Percentiles rank a stretch among this genome's conserved stretches.
Evolutionary conservation across 805 yeast species (phyloP).

Genomic region (Komagataella pseudopastoris): DNA sequence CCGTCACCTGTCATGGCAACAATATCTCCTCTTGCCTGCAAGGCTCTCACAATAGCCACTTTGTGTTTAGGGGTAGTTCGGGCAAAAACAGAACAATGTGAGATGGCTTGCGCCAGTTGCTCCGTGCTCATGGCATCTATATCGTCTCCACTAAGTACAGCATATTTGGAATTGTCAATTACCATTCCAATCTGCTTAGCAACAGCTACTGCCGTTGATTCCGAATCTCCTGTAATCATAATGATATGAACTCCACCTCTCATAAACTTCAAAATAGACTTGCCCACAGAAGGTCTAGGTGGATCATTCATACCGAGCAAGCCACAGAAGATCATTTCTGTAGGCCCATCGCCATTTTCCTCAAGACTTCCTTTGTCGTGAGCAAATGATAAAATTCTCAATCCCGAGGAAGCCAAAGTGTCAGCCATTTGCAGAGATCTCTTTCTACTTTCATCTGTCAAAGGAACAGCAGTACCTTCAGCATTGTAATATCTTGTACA

Average conservation of each 20-base stretch:
- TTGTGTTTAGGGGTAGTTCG: conserved; percentile 94
- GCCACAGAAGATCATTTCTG: conserved; percentile 67
- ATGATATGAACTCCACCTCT: conserved; percentile 95
- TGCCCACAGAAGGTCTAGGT: conserved; percentile 78
- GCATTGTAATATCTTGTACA: conserved; percentile 48
- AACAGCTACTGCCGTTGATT: conserved; percentile 73
- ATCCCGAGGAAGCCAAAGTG: conserved; percentile 65
- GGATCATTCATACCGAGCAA: conserved; percentile 96
- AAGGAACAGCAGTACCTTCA: conserved; percentile 43
- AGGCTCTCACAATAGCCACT: conserved; percentile 76
- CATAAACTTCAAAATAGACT: conserved; percentile 61
- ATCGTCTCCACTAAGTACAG: conserved; percentile 78
- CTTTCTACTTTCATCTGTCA: conserved; percentile 35
- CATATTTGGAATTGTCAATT: conserved; percentile 40
- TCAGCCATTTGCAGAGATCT: conserved; percentile 45
- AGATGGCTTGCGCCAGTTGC: conserved; percentile 61
- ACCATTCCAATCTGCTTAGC: conserved; percentile 90
- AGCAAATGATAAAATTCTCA: conserved; percentile 78
- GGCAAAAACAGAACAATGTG: conserved; percentile 80
- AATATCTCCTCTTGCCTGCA: conserved; percentile 82
- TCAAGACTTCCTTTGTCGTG: conserved; percentile 21
- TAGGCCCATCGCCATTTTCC: conserved; percentile 27
- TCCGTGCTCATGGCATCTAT: conserved; percentile 64
- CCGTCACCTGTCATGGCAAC: conserved; percentile 99
- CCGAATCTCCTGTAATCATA: conserved; percentile 95